Evolutionary conservation across 345 rosid genomes (phyloP).

Genomic region (Psidium friedrichsthalianum): DNA sequence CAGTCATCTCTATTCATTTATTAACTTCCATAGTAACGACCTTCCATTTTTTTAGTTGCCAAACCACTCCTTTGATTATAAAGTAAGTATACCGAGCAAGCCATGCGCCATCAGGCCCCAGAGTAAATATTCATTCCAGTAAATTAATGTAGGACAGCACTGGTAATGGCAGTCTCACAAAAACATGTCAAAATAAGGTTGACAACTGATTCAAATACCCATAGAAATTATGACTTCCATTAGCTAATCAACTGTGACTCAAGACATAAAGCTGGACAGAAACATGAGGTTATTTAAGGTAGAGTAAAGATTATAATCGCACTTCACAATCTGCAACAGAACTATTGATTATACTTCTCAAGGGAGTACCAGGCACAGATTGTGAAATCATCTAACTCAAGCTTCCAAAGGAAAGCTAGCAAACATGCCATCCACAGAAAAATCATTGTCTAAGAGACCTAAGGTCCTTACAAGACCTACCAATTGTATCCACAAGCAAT

Average conservation of each 20-base stretch:
- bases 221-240: not conserved
- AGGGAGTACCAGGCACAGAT: not conserved
- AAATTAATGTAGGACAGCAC: not conserved
- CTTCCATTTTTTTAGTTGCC: not conserved
- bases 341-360: not conserved
- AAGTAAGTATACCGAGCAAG: not conserved
- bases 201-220: not conserved
- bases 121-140: not conserved
- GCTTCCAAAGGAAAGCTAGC: not conserved
- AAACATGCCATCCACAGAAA: not conserved
- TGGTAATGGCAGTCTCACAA: not conserved
- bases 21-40: not conserved
- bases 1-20: not conserved
- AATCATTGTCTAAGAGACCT: not conserved
- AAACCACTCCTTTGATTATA: not conserved
- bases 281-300: not conserved
- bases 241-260: not conserved
- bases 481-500: not conserved
- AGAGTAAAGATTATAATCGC: not conserved
- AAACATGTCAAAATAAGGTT: not conserved
- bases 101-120: not conserved
- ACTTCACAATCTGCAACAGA: not conserved
- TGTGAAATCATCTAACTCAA: not conserved
- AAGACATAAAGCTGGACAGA: not conserved
- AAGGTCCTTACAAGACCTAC: not conserved